Conservation (phyloP, 805 yeast species). For the Kregervanrija delftensis region DNA sequence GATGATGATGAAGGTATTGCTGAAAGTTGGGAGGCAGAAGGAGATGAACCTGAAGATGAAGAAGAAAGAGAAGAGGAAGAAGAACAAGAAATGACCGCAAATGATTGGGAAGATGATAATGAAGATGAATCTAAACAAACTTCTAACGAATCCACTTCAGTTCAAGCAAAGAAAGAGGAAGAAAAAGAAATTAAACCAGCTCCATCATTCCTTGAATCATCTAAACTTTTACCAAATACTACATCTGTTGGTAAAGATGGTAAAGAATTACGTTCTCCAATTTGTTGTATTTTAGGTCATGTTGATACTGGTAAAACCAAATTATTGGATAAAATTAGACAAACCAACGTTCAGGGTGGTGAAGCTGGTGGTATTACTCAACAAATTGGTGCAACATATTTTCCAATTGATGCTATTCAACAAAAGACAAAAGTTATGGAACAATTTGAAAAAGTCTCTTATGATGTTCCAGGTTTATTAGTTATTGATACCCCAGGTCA, state of each 20-base stretch:
- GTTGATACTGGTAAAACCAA: conserved; percentile 99
- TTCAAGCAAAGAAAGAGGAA: conserved; percentile 20
- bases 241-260: conserved; percentile 15
- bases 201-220: conserved; percentile 10
- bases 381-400: conserved; percentile 99
- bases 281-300: conserved; percentile 98
- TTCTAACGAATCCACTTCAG: conserved; percentile 20
- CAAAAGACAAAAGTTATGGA: conserved; percentile 90
- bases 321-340: conserved; percentile 92
- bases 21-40: conserved; percentile 45
- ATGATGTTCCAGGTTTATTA: conserved; percentile 94
- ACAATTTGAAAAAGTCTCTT: conserved; percentile 72
- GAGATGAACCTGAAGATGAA: conserved; percentile 27
- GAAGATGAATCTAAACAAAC: conserved; percentile 19
- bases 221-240: conserved; percentile 11
- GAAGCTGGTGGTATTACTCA: conserved; percentile 99
- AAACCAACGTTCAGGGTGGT: conserved; percentile 99
- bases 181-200: conserved; percentile 31
- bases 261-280: conserved; percentile 87
- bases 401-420: conserved; percentile 92
- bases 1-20: conserved; percentile 45
- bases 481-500: conserved; percentile 99
- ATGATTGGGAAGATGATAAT: conserved; percentile 25
- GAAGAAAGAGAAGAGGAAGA: conserved; percentile 28
- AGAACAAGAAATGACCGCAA: conserved; percentile 26